Evolutionary conservation across 164 flowering plant species (phyloP).

Genomic region (Pachysandra terminalis): DNA sequence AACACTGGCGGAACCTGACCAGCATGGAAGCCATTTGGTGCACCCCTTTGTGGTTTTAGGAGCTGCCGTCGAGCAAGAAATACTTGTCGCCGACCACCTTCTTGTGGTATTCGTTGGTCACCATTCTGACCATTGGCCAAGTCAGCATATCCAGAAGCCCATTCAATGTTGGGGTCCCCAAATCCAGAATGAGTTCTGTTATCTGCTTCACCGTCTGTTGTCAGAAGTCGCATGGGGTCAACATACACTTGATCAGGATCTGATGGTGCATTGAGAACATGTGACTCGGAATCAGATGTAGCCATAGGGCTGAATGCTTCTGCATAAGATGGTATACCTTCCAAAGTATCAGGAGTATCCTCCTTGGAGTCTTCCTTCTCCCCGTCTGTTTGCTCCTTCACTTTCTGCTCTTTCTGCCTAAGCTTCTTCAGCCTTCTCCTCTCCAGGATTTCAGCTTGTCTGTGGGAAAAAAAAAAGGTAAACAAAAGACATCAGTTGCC

Average conservation of each 20-base stretch:
- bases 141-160: constrained; percentile 14
- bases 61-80: constrained; percentile 30
- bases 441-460: constrained; percentile 76
- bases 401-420: constrained; percentile 68
- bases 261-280: constrained; percentile 17
- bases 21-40: constrained; percentile 37
- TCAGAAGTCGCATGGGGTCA: constrained; percentile 19
- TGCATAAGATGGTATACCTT: constrained; percentile 18
- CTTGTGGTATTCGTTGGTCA: constrained; percentile 25
- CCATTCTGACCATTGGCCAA: constrained; percentile 18
- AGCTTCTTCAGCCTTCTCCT: constrained; percentile 73
- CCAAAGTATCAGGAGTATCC: constrained; percentile 17
- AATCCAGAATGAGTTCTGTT: constrained; percentile 9
- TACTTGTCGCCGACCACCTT: constrained; percentile 23
- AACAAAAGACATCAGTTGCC: no score
- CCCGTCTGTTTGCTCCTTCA: constrained; percentile 44
- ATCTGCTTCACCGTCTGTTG: constrained; percentile 26
- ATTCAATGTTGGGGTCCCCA: constrained; percentile 13
- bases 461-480: constrained; percentile 12
- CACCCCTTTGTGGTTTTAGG: constrained; percentile 32
- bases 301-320: constrained; percentile 26
- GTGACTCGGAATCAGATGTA: constrained; percentile 23
- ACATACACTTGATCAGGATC: constrained; percentile 15
- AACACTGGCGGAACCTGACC: constrained; percentile 30
- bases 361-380: constrained; percentile 27